phyloP scores from a whole-genome alignment of 164 flowering plant species.

The Brasenia schreberi region DNA sequence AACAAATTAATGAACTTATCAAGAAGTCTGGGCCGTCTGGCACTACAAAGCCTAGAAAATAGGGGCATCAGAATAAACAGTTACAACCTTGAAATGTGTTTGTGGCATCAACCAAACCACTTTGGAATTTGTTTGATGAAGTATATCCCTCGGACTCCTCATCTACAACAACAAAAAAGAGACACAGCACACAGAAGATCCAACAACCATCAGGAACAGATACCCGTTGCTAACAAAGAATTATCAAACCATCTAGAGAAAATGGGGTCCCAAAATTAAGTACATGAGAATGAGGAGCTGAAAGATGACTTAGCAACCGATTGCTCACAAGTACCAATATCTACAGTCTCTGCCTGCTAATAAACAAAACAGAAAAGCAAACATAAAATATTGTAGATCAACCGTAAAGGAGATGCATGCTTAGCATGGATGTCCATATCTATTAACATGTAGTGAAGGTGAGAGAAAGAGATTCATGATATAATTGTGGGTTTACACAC shows the following conservation, averaged over 20 bases:
- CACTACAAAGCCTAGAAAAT: no score
- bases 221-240: neutral
- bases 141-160: constrained; percentile 38
- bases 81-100: neutral
- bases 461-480: neutral
- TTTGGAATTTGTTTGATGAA: constrained; percentile 10
- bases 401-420: neutral
- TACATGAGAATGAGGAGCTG: constrained; percentile 42
- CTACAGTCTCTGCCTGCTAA: constrained; percentile 70
- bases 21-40: no score
- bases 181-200: neutral
- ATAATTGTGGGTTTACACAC: neutral
- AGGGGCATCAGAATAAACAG: neutral
- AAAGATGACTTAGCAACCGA: constrained; percentile 28
- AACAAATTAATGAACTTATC: no score
- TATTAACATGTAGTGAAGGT: neutral
- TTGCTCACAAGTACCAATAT: constrained; percentile 76
- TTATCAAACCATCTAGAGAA: neutral
- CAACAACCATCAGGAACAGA: neutral
- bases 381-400: neutral
- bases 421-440: neutral
- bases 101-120: neutral
- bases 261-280: neutral
- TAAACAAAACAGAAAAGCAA: neutral
- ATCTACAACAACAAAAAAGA: constrained; percentile 18